These are phyloP conservation scores for Neonectria neomacrospora DNA, from an alignment of 2,329 filamentous ascomycete species.

Conservation along the genomic window DNA sequence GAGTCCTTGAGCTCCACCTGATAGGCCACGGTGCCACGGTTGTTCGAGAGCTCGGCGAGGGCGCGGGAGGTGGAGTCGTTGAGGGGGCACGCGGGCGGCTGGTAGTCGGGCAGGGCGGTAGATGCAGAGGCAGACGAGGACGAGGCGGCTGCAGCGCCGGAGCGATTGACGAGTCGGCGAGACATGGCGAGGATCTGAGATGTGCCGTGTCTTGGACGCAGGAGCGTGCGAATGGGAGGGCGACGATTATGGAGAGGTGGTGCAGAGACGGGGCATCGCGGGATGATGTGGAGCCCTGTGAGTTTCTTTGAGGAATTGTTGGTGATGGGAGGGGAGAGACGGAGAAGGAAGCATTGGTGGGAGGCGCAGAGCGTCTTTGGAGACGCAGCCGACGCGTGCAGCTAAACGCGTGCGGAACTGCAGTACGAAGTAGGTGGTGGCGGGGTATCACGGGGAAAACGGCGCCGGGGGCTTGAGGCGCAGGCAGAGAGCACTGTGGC, in stretches of 20 bases:
- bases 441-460: constrained; percentile 23
- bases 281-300: constrained; percentile 5
- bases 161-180: constrained; percentile 47
- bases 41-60: constrained; percentile 57
- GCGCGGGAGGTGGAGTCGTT: constrained; percentile 51
- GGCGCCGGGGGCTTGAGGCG: constrained; percentile 1
- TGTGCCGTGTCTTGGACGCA: neutral
- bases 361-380: neutral
- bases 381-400: constrained; percentile 8
- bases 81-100: constrained; percentile 60
- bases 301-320: neutral
- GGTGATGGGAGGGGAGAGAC: neutral
- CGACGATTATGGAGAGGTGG: constrained; percentile 13
- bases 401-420: neutral
- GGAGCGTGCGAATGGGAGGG: constrained; percentile 8
- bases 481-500: no score
- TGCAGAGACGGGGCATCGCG: constrained; percentile 28
- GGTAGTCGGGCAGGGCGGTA: constrained; percentile 60
- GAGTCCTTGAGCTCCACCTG: constrained; percentile 59
- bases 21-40: constrained; percentile 55
- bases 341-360: neutral
- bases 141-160: constrained; percentile 27
- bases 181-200: constrained; percentile 44
- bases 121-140: constrained; percentile 32
- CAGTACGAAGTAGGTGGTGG: no score